Evolutionary conservation across 2,329 filamentous ascomycete species (phyloP).

Genomic region (Trichoderma cornu-damae): DNA sequence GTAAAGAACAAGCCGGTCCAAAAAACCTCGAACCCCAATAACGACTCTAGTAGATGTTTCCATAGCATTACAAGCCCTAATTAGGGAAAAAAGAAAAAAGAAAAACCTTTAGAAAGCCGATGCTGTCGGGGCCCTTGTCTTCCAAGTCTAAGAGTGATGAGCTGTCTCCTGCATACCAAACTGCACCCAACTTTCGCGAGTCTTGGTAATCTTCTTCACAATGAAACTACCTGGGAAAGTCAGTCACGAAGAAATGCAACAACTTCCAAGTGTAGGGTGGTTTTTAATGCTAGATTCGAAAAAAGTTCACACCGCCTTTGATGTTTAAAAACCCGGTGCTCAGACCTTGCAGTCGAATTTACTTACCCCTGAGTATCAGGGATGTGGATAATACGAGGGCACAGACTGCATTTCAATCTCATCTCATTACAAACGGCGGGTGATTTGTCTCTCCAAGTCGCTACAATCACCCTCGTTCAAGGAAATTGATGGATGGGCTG

Average conservation of each 20-base stretch:
- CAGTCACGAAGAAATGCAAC: too few relatives aligned
- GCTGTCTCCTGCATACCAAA: background rate
- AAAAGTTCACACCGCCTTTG: background rate
- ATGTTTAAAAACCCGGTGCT: background rate
- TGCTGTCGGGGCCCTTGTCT: too few relatives aligned
- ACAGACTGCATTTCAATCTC: background rate
- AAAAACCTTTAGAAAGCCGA: too few relatives aligned
- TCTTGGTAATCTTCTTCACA: background rate
- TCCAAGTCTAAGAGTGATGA: too few relatives aligned
- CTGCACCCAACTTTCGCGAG: background rate
- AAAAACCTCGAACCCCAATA: too few relatives aligned
- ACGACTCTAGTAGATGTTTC: too few relatives aligned
- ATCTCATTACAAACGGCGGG: background rate
- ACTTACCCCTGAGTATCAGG: constrained; percentile 13
- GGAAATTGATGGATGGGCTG: background rate
- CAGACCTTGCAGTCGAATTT: background rate
- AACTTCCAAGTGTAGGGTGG: background rate
- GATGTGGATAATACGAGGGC: background rate
- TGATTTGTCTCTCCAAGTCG: background rate
- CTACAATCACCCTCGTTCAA: background rate
- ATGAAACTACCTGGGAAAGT: background rate
- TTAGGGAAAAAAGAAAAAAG: too few relatives aligned
- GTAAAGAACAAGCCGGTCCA: too few relatives aligned
- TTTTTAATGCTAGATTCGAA: background rate
- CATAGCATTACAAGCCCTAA: too few relatives aligned